Evolutionary conservation across 1,284 basidiomycete species (phyloP).

Genomic region (Anthracocystis setariae): DNA sequence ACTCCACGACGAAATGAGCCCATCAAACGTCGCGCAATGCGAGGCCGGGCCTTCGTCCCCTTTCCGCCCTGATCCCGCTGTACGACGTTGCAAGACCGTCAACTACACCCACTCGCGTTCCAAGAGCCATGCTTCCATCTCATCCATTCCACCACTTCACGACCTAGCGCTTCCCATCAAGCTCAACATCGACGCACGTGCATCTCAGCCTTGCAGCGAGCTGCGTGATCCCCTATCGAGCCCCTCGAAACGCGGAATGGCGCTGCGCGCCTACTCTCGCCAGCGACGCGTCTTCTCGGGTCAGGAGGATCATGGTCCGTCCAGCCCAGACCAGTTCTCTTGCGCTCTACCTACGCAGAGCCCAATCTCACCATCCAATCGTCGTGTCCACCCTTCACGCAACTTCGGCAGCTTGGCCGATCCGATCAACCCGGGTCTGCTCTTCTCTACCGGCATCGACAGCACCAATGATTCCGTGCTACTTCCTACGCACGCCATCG

Average conservation of each 20-base stretch:
- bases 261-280: slow-evolving; percentile 31
- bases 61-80: slow-evolving; percentile 4
- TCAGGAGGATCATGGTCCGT: slow-evolving; percentile 6
- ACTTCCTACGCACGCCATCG: not conserved
- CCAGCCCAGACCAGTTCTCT: slow-evolving; percentile 15
- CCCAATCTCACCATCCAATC: slow-evolving; percentile 14
- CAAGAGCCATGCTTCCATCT: not conserved
- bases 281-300: slow-evolving; percentile 36
- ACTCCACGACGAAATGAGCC: slow-evolving; percentile 22
- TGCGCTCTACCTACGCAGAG: slow-evolving; percentile 5
- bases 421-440: slow-evolving; percentile 1
- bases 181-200: slow-evolving; percentile 1
- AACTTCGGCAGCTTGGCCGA: not conserved
- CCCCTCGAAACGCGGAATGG: slow-evolving; percentile 36
- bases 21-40: slow-evolving; percentile 3
- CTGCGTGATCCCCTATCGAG: slow-evolving; percentile 18
- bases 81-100: slow-evolving; percentile 40
- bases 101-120: slow-evolving; percentile 6
- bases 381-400: slow-evolving; percentile 13
- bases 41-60: slow-evolving; percentile 27
- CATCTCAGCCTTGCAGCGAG: not conserved
- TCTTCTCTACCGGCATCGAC: slow-evolving; percentile 7
- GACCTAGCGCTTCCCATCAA: slow-evolving; percentile 20
- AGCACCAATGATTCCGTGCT: not conserved
- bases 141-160: not conserved